Evolutionary conservation across 2,329 filamentous ascomycete genomes (phyloP).

Genomic region (Alternaria sp.): DNA sequence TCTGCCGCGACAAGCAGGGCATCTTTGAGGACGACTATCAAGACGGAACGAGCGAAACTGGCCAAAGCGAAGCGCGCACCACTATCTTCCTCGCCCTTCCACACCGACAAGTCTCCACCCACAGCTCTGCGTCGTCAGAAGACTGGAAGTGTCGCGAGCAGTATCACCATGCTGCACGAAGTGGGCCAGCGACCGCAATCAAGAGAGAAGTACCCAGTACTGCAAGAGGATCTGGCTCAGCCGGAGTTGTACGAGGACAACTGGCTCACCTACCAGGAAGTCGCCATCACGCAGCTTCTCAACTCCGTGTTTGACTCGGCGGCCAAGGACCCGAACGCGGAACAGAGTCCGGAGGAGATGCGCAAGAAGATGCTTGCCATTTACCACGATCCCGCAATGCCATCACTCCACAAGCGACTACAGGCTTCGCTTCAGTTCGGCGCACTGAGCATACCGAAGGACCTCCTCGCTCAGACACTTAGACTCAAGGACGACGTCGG

Average conservation of each 20-base stretch:
- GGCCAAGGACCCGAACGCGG: conserved; percentile 28
- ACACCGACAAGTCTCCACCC: conserved; percentile 45
- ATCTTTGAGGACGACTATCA: conserved; percentile 32
- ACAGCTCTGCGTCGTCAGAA: conserved; percentile 38
- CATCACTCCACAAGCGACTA: conserved; percentile 61
- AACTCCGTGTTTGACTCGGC: conserved; percentile 61
- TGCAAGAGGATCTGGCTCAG: conserved; percentile 61
- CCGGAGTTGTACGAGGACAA: conserved; percentile 68
- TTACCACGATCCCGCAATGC: conserved; percentile 61
- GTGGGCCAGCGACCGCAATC: conserved; percentile 35
- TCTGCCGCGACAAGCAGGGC: conserved; percentile 33
- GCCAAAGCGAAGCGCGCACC: conserved; percentile 26
- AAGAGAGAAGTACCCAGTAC: conserved; percentile 56
- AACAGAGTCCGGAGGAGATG: conserved; percentile 45
- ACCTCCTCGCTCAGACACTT: conserved; percentile 53
- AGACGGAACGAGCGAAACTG: conserved; percentile 31
- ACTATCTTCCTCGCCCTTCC: conserved; percentile 46
- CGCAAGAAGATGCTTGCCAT: conserved; percentile 58
- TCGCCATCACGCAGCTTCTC: conserved; percentile 64
- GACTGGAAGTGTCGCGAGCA: conserved; percentile 33
- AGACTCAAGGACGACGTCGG: conserved; percentile 64
- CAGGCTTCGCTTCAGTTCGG: conserved; percentile 66
- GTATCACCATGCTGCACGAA: conserved; percentile 42
- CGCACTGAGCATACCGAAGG: conserved; percentile 62
- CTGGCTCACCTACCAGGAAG: conserved; percentile 68